These are phyloP conservation scores for Aspergillus asperescens DNA, from an alignment of 495 filamentous ascomycete species.

Conservation along the genomic window DNA sequence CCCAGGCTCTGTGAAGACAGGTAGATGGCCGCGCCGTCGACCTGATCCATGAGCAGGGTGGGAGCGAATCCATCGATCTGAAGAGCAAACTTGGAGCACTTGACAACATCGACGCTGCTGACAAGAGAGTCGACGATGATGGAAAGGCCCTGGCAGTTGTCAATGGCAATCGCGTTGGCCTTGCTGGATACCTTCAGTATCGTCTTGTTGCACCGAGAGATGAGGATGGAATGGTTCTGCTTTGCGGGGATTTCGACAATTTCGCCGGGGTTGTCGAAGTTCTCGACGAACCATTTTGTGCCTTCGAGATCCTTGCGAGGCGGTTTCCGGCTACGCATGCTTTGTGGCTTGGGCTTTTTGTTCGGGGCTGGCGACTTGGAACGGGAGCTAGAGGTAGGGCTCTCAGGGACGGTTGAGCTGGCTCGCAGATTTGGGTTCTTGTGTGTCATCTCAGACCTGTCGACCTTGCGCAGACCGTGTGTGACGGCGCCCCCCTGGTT, in stretches of 20 bases:
- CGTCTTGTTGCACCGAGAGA: slow-evolving; percentile 84
- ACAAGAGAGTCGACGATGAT: slow-evolving; percentile 88
- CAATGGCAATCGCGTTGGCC: slow-evolving; percentile 88
- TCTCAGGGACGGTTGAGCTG: slow-evolving; percentile 56
- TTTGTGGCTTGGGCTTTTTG: slow-evolving; percentile 92
- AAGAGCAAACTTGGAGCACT: slow-evolving; percentile 83
- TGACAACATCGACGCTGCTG: slow-evolving; percentile 88
- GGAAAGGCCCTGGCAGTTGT: slow-evolving; percentile 78
- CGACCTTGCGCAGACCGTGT: slow-evolving; percentile 82
- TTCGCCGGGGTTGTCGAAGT: slow-evolving; percentile 72
- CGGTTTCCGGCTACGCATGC: slow-evolving; percentile 88
- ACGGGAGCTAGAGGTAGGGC: slow-evolving; percentile 49
- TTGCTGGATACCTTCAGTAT: slow-evolving; percentile 86
- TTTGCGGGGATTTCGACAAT: slow-evolving; percentile 71
- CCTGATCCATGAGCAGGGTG: slow-evolving; percentile 84
- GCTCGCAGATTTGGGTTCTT: slow-evolving; percentile 92
- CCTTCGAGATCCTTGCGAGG: slow-evolving; percentile 88
- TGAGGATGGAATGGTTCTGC: slow-evolving; percentile 84
- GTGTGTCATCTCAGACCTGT: slow-evolving; percentile 92
- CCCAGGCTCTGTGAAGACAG: slow-evolving; percentile 68
- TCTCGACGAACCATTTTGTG: slow-evolving; percentile 94
- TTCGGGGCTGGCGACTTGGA: slow-evolving; percentile 78
- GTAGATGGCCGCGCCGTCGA: slow-evolving; percentile 85
- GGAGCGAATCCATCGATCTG: slow-evolving; percentile 81
- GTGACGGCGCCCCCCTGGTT: slow-evolving; percentile 86